A percentile compares a stretch with the other conserved stretches of the same genome.
phyloP scores from a whole-genome alignment of 2,329 filamentous ascomycete species.

The Penicillium capsulatum region DNA sequence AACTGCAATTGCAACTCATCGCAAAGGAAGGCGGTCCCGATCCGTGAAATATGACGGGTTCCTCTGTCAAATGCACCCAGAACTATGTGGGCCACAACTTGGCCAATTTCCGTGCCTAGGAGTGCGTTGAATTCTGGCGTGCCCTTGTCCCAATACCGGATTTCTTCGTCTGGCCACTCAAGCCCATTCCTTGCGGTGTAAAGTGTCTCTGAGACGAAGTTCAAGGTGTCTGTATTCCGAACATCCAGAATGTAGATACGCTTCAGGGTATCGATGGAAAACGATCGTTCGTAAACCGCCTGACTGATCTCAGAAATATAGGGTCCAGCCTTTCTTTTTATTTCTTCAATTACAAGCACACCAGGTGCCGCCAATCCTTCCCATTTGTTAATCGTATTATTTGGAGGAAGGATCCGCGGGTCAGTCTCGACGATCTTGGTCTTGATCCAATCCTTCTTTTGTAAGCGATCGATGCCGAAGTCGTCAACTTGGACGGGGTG shows the following conservation, averaged over 20 bases:
- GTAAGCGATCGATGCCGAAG: too few relatives aligned
- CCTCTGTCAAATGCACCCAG: constrained; percentile 4
- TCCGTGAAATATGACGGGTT: constrained; percentile 1
- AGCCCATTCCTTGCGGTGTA: neutral
- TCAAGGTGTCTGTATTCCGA: constrained; percentile 3
- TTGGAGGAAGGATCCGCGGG: too few relatives aligned
- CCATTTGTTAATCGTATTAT: constrained; percentile 1
- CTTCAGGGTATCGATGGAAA: neutral
- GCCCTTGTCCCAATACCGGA: neutral
- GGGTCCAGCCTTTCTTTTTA: neutral
- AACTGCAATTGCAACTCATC: neutral
- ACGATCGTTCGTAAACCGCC: neutral
- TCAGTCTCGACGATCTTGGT: too few relatives aligned
- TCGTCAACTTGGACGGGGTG: too few relatives aligned
- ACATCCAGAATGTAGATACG: constrained; percentile 3
- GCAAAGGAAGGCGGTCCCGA: constrained; percentile 1
- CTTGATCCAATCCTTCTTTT: too few relatives aligned
- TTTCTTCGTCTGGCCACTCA: neutral
- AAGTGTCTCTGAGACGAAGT: neutral
- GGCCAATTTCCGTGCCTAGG: constrained; percentile 5
- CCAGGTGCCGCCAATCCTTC: constrained; percentile 1
- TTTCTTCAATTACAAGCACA: neutral
- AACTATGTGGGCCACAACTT: constrained; percentile 3
- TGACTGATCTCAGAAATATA: constrained; percentile 3
- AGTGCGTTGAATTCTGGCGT: constrained; percentile 2